A percentile compares a stretch with the other conserved stretches of the same genome.
These are phyloP conservation scores for Cercospora nicotianae DNA, from an alignment of 2,329 filamentous ascomycete genomes.

Conservation along the genomic window DNA sequence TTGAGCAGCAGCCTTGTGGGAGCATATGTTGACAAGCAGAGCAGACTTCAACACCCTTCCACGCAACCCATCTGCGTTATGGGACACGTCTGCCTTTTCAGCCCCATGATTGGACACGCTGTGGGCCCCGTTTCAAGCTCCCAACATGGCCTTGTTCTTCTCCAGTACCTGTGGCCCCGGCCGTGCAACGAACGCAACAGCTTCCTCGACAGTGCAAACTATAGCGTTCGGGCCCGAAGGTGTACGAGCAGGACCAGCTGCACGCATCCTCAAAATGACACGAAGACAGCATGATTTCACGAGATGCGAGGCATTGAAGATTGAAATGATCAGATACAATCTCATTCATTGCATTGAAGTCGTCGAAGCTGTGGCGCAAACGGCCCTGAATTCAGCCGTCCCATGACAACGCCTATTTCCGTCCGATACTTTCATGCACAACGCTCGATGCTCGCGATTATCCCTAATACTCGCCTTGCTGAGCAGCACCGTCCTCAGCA, in stretches of 20 bases:
- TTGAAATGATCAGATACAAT: neutral
- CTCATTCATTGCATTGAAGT: slow-evolving; percentile 4
- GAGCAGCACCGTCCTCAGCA: slow-evolving; percentile 28
- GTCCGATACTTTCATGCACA: slow-evolving; percentile 1
- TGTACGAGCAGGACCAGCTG: too few relatives aligned
- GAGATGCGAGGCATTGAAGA: neutral
- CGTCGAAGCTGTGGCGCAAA: neutral
- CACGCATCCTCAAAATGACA: neutral
- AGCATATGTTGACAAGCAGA: neutral
- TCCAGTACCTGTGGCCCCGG: too few relatives aligned
- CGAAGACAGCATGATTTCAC: neutral
- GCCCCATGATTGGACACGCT: too few relatives aligned
- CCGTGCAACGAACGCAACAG: too few relatives aligned
- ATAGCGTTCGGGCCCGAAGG: too few relatives aligned
- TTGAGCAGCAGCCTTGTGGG: neutral
- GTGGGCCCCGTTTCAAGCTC: too few relatives aligned
- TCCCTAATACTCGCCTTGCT: slow-evolving; percentile 19
- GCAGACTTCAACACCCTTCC: too few relatives aligned
- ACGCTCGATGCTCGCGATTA: slow-evolving; percentile 6
- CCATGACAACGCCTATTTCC: slow-evolving; percentile 3
- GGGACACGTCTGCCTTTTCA: too few relatives aligned
- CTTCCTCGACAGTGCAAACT: too few relatives aligned
- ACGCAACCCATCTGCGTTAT: too few relatives aligned
- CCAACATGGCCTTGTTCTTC: too few relatives aligned
- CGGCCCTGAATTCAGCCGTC: neutral